These are phyloP conservation scores for Jatropha curcas DNA, from an alignment of 345 rosid genomes.

Conservation along the genomic window DNA sequence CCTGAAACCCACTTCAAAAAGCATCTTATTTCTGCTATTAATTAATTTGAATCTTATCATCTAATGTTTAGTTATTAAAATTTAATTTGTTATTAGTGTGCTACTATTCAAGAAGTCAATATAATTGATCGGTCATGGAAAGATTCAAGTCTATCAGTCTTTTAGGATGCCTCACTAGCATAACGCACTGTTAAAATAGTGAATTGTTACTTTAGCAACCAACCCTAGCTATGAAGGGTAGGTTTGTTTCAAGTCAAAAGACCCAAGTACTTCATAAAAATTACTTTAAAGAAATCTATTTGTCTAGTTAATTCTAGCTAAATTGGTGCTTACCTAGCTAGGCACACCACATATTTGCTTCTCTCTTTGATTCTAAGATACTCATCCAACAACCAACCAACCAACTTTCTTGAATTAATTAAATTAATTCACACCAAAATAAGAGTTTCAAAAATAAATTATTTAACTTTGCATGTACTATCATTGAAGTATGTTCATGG, in stretches of 20 bases:
- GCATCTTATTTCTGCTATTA: background rate
- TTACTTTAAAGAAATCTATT: background rate
- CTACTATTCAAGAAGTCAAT: too few relatives aligned
- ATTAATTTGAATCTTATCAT: background rate
- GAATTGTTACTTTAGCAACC: too few relatives aligned
- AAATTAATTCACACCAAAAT: background rate
- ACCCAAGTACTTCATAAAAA: too few relatives aligned
- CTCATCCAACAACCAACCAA: conserved; percentile 4
- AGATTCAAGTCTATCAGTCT: too few relatives aligned
- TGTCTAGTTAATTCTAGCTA: background rate
- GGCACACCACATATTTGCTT: background rate
- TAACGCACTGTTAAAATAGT: too few relatives aligned
- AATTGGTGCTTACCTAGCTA: background rate
- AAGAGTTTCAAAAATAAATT: background rate
- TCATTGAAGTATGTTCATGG: conserved; percentile 9
- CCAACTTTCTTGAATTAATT: too few relatives aligned
- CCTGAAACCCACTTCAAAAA: background rate
- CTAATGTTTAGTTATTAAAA: too few relatives aligned
- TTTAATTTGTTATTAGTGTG: too few relatives aligned
- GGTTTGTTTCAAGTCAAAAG: too few relatives aligned
- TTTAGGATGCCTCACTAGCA: too few relatives aligned
- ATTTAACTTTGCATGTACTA: background rate
- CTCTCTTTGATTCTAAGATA: conserved; percentile 16
- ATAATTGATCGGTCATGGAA: too few relatives aligned
- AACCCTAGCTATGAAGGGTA: too few relatives aligned